Percentiles rank a stretch among this genome's conserved stretches.
These are phyloP conservation scores for Leccinum incarnatum DNA, from an alignment of 768 basidiomycete species.

Conservation along the genomic window DNA sequence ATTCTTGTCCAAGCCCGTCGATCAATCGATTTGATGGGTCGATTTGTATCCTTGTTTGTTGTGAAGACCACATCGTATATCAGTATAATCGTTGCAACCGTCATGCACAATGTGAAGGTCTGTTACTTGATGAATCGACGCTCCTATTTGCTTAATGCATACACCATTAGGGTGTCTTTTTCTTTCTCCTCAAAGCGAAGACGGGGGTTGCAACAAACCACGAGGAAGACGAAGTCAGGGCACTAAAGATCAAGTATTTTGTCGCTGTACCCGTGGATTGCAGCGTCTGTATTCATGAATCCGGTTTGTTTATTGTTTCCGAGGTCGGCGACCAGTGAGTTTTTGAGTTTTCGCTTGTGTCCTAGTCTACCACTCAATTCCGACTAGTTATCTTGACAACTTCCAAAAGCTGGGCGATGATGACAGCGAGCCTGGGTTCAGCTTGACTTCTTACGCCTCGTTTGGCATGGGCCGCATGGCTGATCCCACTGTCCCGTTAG, in stretches of 20 bases:
- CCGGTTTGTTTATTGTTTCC: constrained; percentile 95
- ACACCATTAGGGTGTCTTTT: constrained; percentile 85
- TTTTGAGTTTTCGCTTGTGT: constrained; percentile 40
- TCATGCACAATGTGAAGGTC: constrained; percentile 99
- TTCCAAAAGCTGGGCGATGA: constrained; percentile 99
- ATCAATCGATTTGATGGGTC: constrained; percentile 95
- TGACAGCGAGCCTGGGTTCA: constrained; percentile 89
- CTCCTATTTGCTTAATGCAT: background rate
- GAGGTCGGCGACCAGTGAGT: constrained; percentile 97
- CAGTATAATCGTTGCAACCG: constrained; percentile 90
- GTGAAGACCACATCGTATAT: constrained; percentile 98
- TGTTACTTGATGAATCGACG: constrained; percentile 11
- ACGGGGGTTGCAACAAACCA: constrained; percentile 99
- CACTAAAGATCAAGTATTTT: constrained; percentile 98
- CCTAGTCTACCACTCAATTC: constrained; percentile 11
- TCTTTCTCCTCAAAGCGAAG: constrained; percentile 97
- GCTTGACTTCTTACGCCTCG: constrained; percentile 80
- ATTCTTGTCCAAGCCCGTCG: constrained; percentile 92
- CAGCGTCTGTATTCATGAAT: constrained; percentile 94
- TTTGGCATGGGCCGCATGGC: constrained; percentile 63
- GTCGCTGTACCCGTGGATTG: constrained; percentile 95
- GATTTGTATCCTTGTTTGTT: constrained; percentile 97
- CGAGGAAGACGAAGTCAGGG: constrained; percentile 90
- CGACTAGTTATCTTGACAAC: constrained; percentile 82
- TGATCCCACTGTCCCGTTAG: constrained; percentile 55